Base-by-base conservation (phyloP, 768 basidiomycete species). In the Pleurotus pulmonarius region DNA sequence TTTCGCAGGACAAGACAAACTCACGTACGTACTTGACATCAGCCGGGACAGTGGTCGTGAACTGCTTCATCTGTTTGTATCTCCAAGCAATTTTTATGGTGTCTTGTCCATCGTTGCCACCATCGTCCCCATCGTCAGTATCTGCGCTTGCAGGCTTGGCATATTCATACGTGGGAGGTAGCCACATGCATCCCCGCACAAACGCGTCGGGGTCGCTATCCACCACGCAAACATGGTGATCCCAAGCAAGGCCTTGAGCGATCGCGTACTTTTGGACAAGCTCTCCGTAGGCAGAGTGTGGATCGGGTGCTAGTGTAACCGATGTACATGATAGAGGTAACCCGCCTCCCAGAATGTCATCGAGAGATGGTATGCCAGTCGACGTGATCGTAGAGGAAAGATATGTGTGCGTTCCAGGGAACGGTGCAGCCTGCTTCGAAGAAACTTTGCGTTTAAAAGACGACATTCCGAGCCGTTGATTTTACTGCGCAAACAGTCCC, bases 71-170 rank as follows among this genome's bases (percentile, higher is more conserved):
- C 56, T 86, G 81, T 65, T 93, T 92, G 70, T 99, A 99, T 66
- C 97, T 82, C 92, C 97, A 99, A 26, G 97, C 97, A 63, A 99
- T 98, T 74, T 90, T 96, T 61, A 95, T 89, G 63, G 85, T 86
- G 24, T 83, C 77, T 15, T 68, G 67, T 37, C 75, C 73, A 41
- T 79, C 77, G 25, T 73, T 70, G 16, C 72, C 75, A 2, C 68
- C 72, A 46, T 70, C 60, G 22, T 65, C 64, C 25, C 63, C 67
- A n/a, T 52, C 52, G 5, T 62, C 61, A 22, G 63, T 61, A 56
- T 80, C 75, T 26, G 69, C 79, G 41, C 69, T 73, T 2, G 71
- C 69, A 25, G 65, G 65, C 18, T 76, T 71, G 22, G 75, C 74
- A 20, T 65, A 71, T 20, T 63, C 69, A 4, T 61, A 65, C 48